These are phyloP conservation scores for Hypomontagnella monticulosa DNA, from an alignment of 495 filamentous ascomycete species.

Conservation along the genomic window DNA sequence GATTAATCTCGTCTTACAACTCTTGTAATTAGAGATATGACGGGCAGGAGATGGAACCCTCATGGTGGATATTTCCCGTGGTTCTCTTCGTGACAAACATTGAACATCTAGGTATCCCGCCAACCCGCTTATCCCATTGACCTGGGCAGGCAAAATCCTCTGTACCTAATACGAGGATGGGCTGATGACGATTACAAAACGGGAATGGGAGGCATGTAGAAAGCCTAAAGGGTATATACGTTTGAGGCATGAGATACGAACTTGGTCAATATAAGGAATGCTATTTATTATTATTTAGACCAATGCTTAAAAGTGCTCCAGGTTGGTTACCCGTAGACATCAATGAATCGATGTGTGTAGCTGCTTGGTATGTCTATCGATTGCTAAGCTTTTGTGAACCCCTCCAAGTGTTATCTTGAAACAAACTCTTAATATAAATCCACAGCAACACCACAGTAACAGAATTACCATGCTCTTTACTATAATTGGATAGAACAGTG, in stretches of 20 bases:
- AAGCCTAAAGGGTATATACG: conserved; percentile 28
- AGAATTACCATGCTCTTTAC: conserved; percentile 19
- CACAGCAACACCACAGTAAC: neutral
- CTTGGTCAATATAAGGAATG: conserved; percentile 19
- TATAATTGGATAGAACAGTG: conserved; percentile 24
- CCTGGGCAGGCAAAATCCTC: neutral
- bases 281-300: conserved; percentile 19
- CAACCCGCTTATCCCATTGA: conserved; percentile 5
- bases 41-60: conserved; percentile 37
- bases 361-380: conserved; percentile 12
- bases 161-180: conserved; percentile 22
- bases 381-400: neutral
- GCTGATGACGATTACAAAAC: conserved; percentile 11
- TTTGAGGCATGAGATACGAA: conserved; percentile 10
- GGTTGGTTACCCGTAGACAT: no score
- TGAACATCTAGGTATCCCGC: neutral
- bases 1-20: conserved; percentile 2
- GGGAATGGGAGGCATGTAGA: conserved; percentile 27
- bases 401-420: conserved; percentile 30
- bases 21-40: conserved; percentile 22
- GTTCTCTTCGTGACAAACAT: conserved; percentile 20
- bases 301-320: no score
- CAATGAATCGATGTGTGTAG: no score
- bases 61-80: conserved; percentile 28
- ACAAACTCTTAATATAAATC: conserved; percentile 27